A percentile compares a stretch with the other conserved stretches of the same genome.
These are phyloP conservation scores for Phlebiopsis gigantea DNA, from an alignment of 768 basidiomycete genomes.

Conservation along the genomic window DNA sequence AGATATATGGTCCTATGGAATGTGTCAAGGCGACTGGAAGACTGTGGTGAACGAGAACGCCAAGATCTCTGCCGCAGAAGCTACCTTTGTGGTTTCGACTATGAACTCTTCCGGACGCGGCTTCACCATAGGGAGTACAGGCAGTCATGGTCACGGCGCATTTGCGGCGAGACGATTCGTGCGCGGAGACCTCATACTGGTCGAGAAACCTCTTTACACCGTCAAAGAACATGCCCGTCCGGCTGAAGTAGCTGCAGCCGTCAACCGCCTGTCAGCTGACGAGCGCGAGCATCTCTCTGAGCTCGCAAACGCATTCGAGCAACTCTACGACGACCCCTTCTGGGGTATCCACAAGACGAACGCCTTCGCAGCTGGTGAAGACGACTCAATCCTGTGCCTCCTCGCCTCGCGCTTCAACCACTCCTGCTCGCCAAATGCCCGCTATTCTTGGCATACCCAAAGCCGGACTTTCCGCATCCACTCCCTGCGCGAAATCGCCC, in stretches of 20 bases:
- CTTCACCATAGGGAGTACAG: background rate
- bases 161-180: background rate
- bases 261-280: background rate
- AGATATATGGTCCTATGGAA: background rate
- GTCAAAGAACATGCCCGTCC: background rate
- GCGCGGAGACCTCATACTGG: background rate
- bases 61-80: background rate
- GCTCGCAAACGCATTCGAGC: background rate
- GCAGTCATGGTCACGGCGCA: background rate
- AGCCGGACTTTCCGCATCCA: background rate
- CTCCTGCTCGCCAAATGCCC: background rate
- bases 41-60: background rate
- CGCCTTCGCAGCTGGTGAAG: background rate
- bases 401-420: background rate
- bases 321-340: background rate
- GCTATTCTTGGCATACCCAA: background rate
- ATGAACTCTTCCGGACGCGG: background rate
- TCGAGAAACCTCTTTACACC: background rate
- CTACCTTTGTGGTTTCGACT: background rate
- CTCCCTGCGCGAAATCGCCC: background rate
- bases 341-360: background rate
- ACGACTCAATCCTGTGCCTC: background rate
- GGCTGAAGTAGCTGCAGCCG: background rate
- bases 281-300: background rate
- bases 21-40: background rate